Evolutionary conservation across 208 protist genomes (phyloP).

Genomic region (Acanthamoeba sp.): DNA sequence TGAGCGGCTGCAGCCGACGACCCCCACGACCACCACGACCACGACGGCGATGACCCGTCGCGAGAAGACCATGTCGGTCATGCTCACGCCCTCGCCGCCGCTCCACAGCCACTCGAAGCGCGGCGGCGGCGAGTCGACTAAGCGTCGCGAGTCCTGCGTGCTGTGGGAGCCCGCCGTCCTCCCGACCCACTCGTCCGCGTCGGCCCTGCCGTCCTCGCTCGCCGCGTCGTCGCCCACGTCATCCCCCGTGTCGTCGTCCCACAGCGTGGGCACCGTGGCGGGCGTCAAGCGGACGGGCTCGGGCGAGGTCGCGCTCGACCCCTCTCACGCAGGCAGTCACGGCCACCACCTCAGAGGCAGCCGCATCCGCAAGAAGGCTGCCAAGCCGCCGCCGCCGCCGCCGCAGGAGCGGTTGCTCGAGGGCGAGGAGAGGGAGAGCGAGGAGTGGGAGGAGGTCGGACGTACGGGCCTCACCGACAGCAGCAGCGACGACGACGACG

Average conservation of each 20-base stretch:
- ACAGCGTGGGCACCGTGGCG: not conserved
- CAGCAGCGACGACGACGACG: not conserved
- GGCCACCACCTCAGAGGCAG: not conserved
- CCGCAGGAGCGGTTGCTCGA: not conserved
- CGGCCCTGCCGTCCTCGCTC: not conserved
- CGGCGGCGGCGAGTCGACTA: not conserved
- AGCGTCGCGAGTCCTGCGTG: not conserved
- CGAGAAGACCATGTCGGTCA: constrained; percentile 44
- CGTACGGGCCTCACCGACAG: not conserved
- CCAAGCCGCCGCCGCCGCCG: not conserved
- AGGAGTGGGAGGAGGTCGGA: constrained; percentile 16
- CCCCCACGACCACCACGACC: not conserved
- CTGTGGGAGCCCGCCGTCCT: not conserved
- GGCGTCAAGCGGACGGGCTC: not conserved
- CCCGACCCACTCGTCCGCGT: not conserved
- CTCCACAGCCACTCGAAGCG: not conserved
- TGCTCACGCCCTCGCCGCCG: not conserved
- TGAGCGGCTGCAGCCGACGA: not conserved
- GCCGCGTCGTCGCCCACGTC: not conserved
- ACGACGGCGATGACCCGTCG: not conserved
- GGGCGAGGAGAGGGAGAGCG: not conserved
- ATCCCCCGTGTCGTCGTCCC: not conserved
- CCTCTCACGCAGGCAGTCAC: not conserved
- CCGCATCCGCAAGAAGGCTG: not conserved
- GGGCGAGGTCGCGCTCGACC: not conserved